Percentiles rank a stretch among this genome's conserved stretches.
Conservation (phyloP, 177 flowering plant species). For the Tripterygium wilfordii region DNA sequence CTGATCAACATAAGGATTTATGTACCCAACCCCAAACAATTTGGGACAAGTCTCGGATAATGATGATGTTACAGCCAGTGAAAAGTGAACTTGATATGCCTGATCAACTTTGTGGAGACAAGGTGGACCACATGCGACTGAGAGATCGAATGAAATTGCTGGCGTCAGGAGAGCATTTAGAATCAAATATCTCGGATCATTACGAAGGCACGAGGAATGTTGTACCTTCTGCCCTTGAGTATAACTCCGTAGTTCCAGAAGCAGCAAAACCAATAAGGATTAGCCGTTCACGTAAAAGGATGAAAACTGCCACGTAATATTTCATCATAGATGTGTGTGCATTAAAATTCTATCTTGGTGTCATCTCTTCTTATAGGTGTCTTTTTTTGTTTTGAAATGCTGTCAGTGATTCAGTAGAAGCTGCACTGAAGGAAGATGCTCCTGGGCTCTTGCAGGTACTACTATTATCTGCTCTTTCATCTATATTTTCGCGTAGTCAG, state of each 20-base stretch:
- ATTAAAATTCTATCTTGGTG: neutral
- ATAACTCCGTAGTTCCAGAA: slow-evolving; percentile 15
- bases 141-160: slow-evolving; percentile 49
- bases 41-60: too few relatives aligned
- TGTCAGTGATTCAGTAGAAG: slow-evolving; percentile 68
- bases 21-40: too few relatives aligned
- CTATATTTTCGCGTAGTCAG: neutral
- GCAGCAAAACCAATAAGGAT: slow-evolving; percentile 21
- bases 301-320: slow-evolving; percentile 58
- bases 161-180: slow-evolving; percentile 15
- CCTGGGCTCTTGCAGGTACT: slow-evolving; percentile 86
- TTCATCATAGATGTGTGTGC: neutral
- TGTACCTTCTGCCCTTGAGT: slow-evolving; percentile 12
- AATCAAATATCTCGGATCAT: slow-evolving; percentile 6
- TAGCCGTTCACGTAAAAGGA: slow-evolving; percentile 50
- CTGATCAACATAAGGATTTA: too few relatives aligned
- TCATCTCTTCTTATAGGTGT: neutral
- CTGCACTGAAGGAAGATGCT: slow-evolving; percentile 92
- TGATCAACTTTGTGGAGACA: slow-evolving; percentile 28
- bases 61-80: too few relatives aligned
- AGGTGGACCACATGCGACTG: slow-evolving; percentile 60
- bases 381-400: neutral
- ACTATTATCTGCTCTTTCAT: neutral
- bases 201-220: slow-evolving; percentile 9
- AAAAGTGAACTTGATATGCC: too few relatives aligned